These are phyloP conservation scores for Boletellus ananiceps DNA, from an alignment of 768 basidiomycete species.

Conservation along the genomic window DNA sequence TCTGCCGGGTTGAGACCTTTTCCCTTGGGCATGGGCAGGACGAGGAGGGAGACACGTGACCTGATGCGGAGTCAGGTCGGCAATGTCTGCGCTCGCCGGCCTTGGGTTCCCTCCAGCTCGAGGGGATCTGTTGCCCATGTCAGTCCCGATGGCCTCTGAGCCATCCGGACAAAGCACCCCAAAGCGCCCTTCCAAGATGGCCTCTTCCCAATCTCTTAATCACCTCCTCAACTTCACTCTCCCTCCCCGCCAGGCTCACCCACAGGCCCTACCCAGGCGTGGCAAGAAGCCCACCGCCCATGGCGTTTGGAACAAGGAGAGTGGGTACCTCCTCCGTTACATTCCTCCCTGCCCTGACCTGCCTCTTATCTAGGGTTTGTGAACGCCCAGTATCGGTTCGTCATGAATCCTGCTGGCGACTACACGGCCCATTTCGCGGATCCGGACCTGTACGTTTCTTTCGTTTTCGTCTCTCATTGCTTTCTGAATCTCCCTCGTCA, in stretches of 20 bases:
- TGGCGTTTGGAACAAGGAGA: conserved; percentile 86
- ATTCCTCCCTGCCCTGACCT: conserved; percentile 15
- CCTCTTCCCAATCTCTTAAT: conserved; percentile 60
- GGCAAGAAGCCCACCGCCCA: conserved; percentile 63
- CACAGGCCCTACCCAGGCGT: conserved; percentile 62
- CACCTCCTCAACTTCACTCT: conserved; percentile 93
- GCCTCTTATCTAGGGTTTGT: conserved; percentile 68
- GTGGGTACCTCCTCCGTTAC: conserved; percentile 47
- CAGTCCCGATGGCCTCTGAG: conserved; percentile 24
- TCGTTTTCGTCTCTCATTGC: neutral
- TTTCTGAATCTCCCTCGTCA: conserved; percentile 27
- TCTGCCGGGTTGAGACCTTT: conserved; percentile 94
- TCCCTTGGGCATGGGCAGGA: conserved; percentile 65
- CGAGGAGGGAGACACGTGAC: conserved; percentile 25
- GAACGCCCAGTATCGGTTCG: conserved; percentile 94
- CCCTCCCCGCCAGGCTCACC: conserved; percentile 75
- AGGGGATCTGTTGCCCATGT: conserved; percentile 21
- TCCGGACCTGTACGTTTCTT: conserved; percentile 80
- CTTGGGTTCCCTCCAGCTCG: conserved; percentile 34
- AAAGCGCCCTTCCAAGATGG: conserved; percentile 66
- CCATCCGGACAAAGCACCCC: conserved; percentile 35
- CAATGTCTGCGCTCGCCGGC: neutral
- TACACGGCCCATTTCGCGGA: conserved; percentile 97
- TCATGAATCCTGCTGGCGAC: conserved; percentile 88
- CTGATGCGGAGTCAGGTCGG: conserved; percentile 17